Conservation (phyloP, 345 rosid species). For the Eucalyptus tenuipes region DNA sequence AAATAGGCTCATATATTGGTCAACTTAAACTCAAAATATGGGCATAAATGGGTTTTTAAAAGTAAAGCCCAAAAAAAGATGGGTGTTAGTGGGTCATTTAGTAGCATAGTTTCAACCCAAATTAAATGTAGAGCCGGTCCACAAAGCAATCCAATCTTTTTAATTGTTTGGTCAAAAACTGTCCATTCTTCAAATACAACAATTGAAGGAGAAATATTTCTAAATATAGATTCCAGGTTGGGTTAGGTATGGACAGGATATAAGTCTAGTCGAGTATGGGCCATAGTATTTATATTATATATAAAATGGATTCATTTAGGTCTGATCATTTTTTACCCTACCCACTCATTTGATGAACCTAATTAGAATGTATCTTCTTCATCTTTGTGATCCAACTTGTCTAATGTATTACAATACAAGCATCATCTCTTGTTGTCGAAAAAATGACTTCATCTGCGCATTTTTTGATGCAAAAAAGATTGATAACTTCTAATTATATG, state of each 20-base stretch:
- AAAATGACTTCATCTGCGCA: not conserved
- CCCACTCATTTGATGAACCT: not conserved
- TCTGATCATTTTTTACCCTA: not conserved
- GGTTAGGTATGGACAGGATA: rapidly evolving
- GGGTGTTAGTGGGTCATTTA: not conserved
- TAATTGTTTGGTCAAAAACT: not conserved
- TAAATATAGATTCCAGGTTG: not conserved
- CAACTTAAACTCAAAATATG: not conserved
- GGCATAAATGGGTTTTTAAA: not conserved
- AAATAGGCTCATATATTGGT: not conserved
- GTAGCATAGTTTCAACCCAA: not conserved
- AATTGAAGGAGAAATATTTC: not conserved
- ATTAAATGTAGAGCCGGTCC: not conserved
- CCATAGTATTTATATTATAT: too few species aligned
- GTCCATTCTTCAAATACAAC: not conserved
- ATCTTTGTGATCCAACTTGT: not conserved
- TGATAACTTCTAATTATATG: not conserved
- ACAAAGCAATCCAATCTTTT: not conserved
- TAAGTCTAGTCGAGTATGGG: rapidly evolving
- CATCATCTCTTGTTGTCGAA: not conserved
- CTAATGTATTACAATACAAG: not conserved
- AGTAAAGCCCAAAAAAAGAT: not conserved
- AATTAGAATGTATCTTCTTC: not conserved
- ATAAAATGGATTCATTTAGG: too few species aligned
- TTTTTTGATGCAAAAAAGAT: not conserved